phyloP scores from a whole-genome alignment of 331 rosid genomes.

The Acacia concinna region DNA sequence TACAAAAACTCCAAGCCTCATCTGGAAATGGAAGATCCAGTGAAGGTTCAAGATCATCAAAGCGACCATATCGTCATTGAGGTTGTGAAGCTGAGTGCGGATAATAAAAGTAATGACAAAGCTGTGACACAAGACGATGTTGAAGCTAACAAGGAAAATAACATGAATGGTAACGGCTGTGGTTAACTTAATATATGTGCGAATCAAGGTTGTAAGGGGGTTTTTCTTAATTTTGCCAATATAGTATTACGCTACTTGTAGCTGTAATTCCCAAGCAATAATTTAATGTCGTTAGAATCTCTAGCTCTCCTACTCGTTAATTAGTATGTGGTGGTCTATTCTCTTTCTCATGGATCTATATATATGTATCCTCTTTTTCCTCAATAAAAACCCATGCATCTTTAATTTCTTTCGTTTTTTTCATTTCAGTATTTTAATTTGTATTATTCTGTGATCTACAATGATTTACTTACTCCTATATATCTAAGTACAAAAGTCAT shows the following conservation, averaged over 20 bases:
- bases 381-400: background rate
- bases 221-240: background rate
- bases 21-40: slow-evolving; percentile 36
- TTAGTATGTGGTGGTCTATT: background rate
- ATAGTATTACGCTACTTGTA: background rate
- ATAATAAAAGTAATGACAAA: background rate
- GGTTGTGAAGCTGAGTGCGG: slow-evolving; percentile 46
- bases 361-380: background rate
- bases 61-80: slow-evolving; percentile 70
- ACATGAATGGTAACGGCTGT: background rate
- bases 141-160: background rate
- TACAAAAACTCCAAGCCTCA: slow-evolving; percentile 52
- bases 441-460: background rate
- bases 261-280: background rate
- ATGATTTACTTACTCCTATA: background rate
- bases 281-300: background rate
- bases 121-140: background rate
- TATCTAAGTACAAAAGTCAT: background rate
- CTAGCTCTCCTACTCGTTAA: background rate
- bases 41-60: slow-evolving; percentile 48
- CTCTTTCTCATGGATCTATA: background rate
- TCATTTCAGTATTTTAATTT: background rate
- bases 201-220: background rate
- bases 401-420: background rate
- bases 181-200: background rate